Conservation (phyloP, 2,329 filamentous ascomycete genomes). For the Ophiostoma montium region DNA sequence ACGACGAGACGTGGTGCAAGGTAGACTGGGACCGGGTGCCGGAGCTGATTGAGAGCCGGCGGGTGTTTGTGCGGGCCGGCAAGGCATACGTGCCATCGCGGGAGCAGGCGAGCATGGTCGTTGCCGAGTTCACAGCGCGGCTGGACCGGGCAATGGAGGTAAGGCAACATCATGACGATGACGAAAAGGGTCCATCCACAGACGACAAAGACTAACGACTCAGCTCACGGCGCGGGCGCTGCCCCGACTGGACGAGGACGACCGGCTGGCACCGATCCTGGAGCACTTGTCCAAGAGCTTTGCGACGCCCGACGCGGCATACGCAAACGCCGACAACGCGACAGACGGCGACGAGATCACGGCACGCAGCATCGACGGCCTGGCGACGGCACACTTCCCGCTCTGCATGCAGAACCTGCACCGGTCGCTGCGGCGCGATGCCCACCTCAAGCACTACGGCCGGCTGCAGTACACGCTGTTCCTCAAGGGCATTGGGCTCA, state of each 20-base stretch:
- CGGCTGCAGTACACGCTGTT: constrained; percentile 93
- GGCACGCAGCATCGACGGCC: constrained; percentile 63
- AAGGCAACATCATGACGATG: constrained; percentile 16
- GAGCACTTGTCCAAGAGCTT: constrained; percentile 89
- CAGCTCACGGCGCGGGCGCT: constrained; percentile 80
- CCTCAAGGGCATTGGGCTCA: constrained; percentile 87
- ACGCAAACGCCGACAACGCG: constrained; percentile 46
- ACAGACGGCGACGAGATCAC: constrained; percentile 61
- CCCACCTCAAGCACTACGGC: constrained; percentile 84
- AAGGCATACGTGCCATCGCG: constrained; percentile 82
- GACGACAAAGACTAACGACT: neutral
- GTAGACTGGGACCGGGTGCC: constrained; percentile 91
- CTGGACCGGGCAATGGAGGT: constrained; percentile 77
- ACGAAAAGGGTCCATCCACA: neutral
- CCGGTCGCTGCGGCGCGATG: constrained; percentile 68
- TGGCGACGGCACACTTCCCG: constrained; percentile 71
- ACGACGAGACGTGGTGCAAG: constrained; percentile 89
- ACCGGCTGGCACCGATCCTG: constrained; percentile 59
- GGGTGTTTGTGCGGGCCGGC: constrained; percentile 62
- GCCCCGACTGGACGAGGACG: constrained; percentile 88
- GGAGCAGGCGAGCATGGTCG: constrained; percentile 79
- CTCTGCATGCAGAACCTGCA: constrained; percentile 93
- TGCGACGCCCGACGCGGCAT: constrained; percentile 75
- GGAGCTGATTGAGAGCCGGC: constrained; percentile 69
- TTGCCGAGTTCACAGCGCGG: constrained; percentile 68